These are phyloP conservation scores for Cydonia oblonga DNA, from an alignment of 331 rosid species.

Conservation along the genomic window DNA sequence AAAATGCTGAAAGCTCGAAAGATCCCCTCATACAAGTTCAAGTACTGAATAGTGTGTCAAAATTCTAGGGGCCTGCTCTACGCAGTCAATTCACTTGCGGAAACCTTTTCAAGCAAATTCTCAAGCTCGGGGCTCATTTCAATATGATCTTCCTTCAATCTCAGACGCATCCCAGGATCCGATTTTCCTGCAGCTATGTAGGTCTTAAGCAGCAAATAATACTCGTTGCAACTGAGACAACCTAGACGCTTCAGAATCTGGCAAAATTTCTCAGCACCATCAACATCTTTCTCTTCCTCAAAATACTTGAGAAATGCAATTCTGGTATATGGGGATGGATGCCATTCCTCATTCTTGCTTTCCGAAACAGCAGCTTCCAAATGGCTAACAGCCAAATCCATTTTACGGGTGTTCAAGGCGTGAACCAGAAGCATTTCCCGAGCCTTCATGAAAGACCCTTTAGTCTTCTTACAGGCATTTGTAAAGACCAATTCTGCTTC, in stretches of 20 bases:
- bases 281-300: slow-evolving; percentile 42
- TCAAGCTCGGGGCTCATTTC: slow-evolving; percentile 20
- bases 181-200: slow-evolving; percentile 30
- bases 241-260: slow-evolving; percentile 30
- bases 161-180: slow-evolving; percentile 19
- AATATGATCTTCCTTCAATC: slow-evolving; percentile 28
- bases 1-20: neutral
- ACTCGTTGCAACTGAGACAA: too few species aligned
- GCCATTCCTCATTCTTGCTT: slow-evolving; percentile 29
- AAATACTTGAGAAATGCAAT: slow-evolving; percentile 52
- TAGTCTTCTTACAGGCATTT: slow-evolving; percentile 34
- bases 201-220: neutral
- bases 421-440: slow-evolving; percentile 44
- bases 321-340: slow-evolving; percentile 24
- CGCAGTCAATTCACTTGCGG: neutral
- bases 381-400: slow-evolving; percentile 44
- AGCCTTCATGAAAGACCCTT: slow-evolving; percentile 39
- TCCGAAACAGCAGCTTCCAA: slow-evolving; percentile 39
- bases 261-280: slow-evolving; percentile 40
- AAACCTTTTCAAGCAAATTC: slow-evolving; percentile 23
- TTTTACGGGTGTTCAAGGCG: slow-evolving; percentile 31
- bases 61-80: neutral
- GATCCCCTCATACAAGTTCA: neutral
- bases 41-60: neutral
- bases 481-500: slow-evolving; percentile 51